phyloP scores from a whole-genome alignment of 257 asterid genomes.

The Solanum appendiculatum region DNA sequence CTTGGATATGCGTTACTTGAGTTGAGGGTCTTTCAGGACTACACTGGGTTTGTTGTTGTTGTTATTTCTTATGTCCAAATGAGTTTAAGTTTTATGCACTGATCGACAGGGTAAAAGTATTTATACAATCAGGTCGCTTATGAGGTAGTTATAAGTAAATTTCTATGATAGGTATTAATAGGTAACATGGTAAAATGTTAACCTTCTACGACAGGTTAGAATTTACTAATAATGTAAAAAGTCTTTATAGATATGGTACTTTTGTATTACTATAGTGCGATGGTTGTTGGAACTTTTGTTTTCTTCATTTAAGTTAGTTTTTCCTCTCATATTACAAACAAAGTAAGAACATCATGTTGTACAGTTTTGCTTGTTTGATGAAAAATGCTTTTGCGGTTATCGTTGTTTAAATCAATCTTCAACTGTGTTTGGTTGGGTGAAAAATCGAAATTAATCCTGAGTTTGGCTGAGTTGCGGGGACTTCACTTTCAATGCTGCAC shows the following conservation, averaged over 20 bases:
- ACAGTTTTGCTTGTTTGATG: background rate
- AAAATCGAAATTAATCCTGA: background rate
- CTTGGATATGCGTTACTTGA: background rate
- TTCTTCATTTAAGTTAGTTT: background rate
- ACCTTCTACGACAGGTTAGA: background rate
- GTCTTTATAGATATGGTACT: background rate
- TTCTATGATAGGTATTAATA: background rate
- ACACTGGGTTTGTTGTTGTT: background rate
- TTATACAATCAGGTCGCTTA: background rate
- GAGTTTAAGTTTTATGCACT: background rate
- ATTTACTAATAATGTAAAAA: background rate
- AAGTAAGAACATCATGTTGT: background rate
- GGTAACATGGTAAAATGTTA: background rate
- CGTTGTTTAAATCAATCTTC: background rate
- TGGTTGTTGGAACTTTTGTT: background rate
- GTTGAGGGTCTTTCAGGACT: background rate
- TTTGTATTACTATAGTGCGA: background rate
- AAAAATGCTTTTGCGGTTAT: background rate
- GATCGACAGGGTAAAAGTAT: background rate
- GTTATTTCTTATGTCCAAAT: background rate
- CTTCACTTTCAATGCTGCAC: background rate
- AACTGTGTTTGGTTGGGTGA: background rate
- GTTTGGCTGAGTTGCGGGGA: background rate
- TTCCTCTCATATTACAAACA: background rate
- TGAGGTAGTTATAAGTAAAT: background rate